Conservation (phyloP, 2,329 filamentous ascomycete genomes). For the Trichoderma sp. region DNA sequence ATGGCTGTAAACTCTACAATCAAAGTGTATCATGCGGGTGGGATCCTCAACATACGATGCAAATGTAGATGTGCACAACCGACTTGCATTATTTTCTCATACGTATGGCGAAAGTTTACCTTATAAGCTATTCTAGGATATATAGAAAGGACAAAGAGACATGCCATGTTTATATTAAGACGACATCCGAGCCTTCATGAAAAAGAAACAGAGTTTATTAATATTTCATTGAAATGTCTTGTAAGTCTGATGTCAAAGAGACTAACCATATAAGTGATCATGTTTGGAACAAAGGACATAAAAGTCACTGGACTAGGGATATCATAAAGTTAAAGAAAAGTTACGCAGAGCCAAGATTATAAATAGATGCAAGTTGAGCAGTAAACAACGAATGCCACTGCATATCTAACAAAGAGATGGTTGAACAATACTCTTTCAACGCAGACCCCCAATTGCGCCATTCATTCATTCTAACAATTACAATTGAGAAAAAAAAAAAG, state of each 20-base stretch:
- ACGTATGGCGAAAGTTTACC: neutral
- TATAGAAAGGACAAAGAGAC: neutral
- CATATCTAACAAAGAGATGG: neutral
- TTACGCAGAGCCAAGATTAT: neutral
- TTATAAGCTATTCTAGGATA: neutral
- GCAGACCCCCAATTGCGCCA: neutral
- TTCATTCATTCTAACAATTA: neutral
- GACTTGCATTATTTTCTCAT: neutral
- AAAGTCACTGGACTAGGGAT: neutral
- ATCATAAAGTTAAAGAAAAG: neutral
- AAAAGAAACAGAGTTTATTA: too few relatives aligned
- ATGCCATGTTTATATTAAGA: neutral
- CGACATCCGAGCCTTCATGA: neutral
- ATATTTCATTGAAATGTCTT: neutral
- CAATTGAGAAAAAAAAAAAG: neutral
- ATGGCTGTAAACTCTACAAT: neutral
- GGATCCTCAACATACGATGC: neutral
- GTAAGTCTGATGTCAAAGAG: neutral
- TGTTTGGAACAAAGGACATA: neutral
- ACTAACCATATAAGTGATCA: too few relatives aligned
- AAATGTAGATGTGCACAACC: neutral
- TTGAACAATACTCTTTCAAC: neutral
- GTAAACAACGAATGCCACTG: neutral
- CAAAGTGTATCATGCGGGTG: neutral
- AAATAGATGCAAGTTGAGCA: neutral